phyloP scores from a whole-genome alignment of 164 flowering plant genomes.

The Magnolia changhungtana region DNA sequence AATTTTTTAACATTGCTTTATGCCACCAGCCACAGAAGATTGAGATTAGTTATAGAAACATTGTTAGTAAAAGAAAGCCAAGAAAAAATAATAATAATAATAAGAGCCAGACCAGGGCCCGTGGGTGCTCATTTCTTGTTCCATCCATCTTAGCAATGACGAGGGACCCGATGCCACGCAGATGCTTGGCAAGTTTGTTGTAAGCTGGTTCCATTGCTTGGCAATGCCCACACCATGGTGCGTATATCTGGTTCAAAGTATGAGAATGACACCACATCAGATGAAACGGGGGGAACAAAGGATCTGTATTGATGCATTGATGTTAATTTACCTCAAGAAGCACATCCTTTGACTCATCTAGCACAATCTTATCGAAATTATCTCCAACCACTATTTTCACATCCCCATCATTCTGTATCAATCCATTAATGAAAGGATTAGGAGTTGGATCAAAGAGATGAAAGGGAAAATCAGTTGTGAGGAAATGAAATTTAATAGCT shows the following conservation, averaged over 20 bases:
- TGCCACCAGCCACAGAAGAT: no score
- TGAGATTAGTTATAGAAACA: no score
- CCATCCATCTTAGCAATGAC: conserved; percentile 97
- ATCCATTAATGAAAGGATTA: not conserved
- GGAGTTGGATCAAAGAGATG: not conserved
- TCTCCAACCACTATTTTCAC: conserved; percentile 86
- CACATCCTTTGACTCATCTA: conserved; percentile 97
- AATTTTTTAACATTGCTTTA: no score
- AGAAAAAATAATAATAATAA: no score
- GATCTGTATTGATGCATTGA: not conserved
- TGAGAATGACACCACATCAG: not conserved
- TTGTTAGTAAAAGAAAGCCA: no score
- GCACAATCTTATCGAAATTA: conserved; percentile 85
- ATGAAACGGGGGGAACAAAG: not conserved
- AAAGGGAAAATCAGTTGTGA: not conserved
- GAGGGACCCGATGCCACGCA: conserved; percentile 65
- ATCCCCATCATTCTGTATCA: conserved; percentile 73
- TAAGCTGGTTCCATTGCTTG: conserved; percentile 82
- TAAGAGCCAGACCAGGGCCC: conserved; percentile 57
- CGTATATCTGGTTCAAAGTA: conserved; percentile 61
- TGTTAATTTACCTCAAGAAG: conserved; percentile 78
- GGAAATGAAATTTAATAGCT: conserved; percentile 19
- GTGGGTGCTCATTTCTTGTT: conserved; percentile 87
- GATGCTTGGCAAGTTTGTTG: conserved; percentile 86
- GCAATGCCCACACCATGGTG: conserved; percentile 99